Percentiles rank a stretch among this genome's conserved stretches.
These are phyloP conservation scores for Elsinoe fawcettii DNA, from an alignment of 2,329 filamentous ascomycete species.

Conservation along the genomic window DNA sequence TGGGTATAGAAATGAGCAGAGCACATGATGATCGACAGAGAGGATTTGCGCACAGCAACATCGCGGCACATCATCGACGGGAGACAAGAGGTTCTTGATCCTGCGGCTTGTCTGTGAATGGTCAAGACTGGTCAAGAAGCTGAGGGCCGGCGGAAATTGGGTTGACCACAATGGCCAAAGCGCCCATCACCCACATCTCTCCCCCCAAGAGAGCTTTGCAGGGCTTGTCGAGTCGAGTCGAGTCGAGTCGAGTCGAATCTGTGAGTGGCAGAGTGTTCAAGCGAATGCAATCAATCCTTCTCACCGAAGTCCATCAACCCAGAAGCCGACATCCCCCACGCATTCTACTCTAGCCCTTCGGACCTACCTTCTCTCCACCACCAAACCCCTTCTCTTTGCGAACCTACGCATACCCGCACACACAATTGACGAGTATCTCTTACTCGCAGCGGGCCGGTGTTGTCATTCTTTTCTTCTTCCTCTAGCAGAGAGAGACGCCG, in stretches of 20 bases:
- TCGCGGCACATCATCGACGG: slow-evolving; percentile 9
- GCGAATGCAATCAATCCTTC: slow-evolving; percentile 15
- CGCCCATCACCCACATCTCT: background rate
- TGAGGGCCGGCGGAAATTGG: slow-evolving; percentile 8
- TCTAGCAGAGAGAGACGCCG: background rate
- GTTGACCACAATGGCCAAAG: background rate
- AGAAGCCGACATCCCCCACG: slow-evolving; percentile 7
- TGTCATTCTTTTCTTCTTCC: slow-evolving; percentile 14
- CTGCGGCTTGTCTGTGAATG: slow-evolving; percentile 2
- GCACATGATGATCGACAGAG: slow-evolving; percentile 4
- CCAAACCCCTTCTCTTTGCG: background rate
- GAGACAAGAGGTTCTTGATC: slow-evolving; percentile 6
- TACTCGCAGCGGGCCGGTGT: slow-evolving; percentile 6
- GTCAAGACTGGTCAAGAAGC: background rate
- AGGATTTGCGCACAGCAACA: slow-evolving; percentile 5
- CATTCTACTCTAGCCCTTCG: background rate
- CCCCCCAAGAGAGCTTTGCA: background rate
- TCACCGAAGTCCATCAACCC: slow-evolving; percentile 9
- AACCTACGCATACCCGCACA: background rate
- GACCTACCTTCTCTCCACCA: background rate
- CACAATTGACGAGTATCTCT: slow-evolving; percentile 5
- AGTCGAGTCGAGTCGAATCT: background rate
- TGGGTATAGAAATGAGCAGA: background rate
- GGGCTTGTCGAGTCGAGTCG: background rate
- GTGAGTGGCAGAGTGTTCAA: background rate